These are phyloP conservation scores for Naganishia sp. DNA, from an alignment of 1,284 basidiomycete genomes.

Conservation along the genomic window DNA sequence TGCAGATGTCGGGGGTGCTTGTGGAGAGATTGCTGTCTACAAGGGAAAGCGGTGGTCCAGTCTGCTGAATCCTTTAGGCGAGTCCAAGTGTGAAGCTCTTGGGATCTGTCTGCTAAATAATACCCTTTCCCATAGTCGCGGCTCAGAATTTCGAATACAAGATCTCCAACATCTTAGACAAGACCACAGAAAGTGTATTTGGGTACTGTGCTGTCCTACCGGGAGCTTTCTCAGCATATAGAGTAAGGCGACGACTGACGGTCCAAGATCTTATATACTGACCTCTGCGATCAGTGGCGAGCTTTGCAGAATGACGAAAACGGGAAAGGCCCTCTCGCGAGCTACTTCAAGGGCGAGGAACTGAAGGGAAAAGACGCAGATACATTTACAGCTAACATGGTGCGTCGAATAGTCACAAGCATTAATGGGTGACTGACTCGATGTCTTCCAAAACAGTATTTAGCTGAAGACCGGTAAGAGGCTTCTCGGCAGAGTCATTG, in stretches of 20 bases:
- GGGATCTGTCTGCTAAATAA: too few species aligned
- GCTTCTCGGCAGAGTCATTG: background rate
- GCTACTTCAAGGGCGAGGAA: conserved; percentile 96
- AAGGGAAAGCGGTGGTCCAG: conserved; percentile 84
- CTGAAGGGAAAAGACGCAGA: conserved; percentile 87
- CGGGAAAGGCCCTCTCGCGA: conserved; percentile 84
- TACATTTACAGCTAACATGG: conserved; percentile 79
- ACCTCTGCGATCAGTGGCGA: conserved; percentile 44
- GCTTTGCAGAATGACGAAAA: conserved; percentile 74
- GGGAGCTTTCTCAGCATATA: conserved; percentile 90
- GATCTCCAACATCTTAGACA: conserved; percentile 88
- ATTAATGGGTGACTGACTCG: background rate
- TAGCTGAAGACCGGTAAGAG: conserved; percentile 68
- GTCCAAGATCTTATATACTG: background rate
- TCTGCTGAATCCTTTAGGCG: conserved; percentile 81
- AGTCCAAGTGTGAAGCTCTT: conserved; percentile 35
- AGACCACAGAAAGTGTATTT: conserved; percentile 88
- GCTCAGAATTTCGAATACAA: conserved; percentile 96
- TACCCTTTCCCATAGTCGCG: conserved; percentile 62
- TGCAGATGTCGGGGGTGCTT: conserved; percentile 89
- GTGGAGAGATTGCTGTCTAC: conserved; percentile 90
- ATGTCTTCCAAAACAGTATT: conserved; percentile 57
- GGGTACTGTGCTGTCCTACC: conserved; percentile 80
- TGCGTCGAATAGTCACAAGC: conserved; percentile 33
- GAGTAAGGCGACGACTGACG: conserved; percentile 40